These are phyloP conservation scores for Globisporangium orthogonon DNA, from an alignment of 352 stramenopile species.

Conservation along the genomic window DNA sequence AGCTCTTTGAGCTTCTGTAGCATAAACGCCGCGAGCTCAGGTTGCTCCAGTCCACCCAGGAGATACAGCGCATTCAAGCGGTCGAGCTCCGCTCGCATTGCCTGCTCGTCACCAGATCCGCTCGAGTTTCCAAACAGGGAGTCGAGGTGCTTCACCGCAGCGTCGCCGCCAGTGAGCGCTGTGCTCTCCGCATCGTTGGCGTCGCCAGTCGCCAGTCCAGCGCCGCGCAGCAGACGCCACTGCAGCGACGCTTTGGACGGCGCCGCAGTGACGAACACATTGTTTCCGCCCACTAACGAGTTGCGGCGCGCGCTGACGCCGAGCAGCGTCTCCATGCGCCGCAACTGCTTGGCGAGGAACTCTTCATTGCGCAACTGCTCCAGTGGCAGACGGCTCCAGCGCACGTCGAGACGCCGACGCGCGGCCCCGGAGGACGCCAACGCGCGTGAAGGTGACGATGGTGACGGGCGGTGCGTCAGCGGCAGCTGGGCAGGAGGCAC, in stretches of 20 bases:
- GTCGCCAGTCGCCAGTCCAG: conserved; percentile 13
- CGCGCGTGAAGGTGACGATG: not conserved
- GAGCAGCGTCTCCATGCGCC: conserved; percentile 43
- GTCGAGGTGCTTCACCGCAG: not conserved
- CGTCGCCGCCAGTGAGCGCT: not conserved
- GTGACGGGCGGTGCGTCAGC: not conserved
- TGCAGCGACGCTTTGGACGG: conserved; percentile 8
- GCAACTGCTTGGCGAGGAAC: conserved; percentile 62
- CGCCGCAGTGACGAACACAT: conserved; percentile 13
- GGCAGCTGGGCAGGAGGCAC: not conserved
- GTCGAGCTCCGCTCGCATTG: conserved; percentile 24
- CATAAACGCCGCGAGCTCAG: conserved; percentile 34
- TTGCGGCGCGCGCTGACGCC: conserved; percentile 17
- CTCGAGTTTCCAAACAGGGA: not conserved
- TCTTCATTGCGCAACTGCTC: conserved; percentile 58
- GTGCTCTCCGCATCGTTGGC: conserved; percentile 14
- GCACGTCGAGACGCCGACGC: conserved; percentile 37
- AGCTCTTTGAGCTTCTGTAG: conserved; percentile 38
- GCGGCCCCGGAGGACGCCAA: not conserved
- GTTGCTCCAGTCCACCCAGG: conserved; percentile 38
- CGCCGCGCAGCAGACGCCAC: conserved; percentile 11
- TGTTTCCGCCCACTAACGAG: not conserved
- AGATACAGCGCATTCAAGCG: conserved; percentile 44
- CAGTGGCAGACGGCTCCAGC: conserved; percentile 58
- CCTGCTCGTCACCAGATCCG: conserved; percentile 1